Conservation (phyloP, 2,329 filamentous ascomycete species). For the Colletotrichum coccodes region DNA sequence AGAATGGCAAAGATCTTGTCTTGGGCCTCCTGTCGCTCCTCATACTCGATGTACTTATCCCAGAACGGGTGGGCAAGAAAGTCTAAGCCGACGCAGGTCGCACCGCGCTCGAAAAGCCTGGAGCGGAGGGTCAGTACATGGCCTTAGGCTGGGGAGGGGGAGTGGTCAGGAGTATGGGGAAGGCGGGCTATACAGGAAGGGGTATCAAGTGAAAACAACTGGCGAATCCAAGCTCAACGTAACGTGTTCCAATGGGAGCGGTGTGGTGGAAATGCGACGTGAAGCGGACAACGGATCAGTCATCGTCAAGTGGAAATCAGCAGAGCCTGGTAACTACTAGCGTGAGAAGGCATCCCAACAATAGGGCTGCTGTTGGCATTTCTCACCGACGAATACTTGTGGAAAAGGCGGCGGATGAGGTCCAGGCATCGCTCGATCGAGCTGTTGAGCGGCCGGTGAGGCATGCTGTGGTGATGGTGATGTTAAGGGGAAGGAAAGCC, state of each 20-base stretch:
- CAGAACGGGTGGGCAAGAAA: conserved; percentile 96
- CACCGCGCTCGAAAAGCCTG: conserved; percentile 93
- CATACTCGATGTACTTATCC: conserved; percentile 99
- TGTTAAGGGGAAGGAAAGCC: conserved; percentile 75
- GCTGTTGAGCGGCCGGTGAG: conserved; percentile 51
- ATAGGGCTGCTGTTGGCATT: conserved; percentile 70
- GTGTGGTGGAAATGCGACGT: conserved; percentile 47
- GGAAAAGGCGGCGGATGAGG: conserved; percentile 47
- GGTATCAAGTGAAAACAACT: conserved; percentile 62
- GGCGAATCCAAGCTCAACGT: conserved; percentile 60
- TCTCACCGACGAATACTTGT: conserved; percentile 72
- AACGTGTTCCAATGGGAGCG: conserved; percentile 48
- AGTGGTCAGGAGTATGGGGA: conserved; percentile 46
- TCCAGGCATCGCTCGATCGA: conserved; percentile 41
- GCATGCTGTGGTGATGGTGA: conserved; percentile 57
- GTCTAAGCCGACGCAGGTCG: conserved; percentile 86
- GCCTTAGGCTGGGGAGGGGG: conserved; percentile 33
- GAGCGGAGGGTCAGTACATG: conserved; percentile 40
- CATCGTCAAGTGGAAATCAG: conserved; percentile 53
- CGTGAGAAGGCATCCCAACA: conserved; percentile 73
- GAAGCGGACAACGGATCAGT: conserved; percentile 53
- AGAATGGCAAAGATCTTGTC: conserved; percentile 89
- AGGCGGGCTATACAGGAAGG: conserved; percentile 69
- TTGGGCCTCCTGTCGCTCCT: conserved; percentile 86
- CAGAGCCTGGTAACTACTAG: conserved; percentile 69